phyloP scores from a whole-genome alignment of 495 filamentous ascomycete genomes.

The Penicillium paxilli region DNA sequence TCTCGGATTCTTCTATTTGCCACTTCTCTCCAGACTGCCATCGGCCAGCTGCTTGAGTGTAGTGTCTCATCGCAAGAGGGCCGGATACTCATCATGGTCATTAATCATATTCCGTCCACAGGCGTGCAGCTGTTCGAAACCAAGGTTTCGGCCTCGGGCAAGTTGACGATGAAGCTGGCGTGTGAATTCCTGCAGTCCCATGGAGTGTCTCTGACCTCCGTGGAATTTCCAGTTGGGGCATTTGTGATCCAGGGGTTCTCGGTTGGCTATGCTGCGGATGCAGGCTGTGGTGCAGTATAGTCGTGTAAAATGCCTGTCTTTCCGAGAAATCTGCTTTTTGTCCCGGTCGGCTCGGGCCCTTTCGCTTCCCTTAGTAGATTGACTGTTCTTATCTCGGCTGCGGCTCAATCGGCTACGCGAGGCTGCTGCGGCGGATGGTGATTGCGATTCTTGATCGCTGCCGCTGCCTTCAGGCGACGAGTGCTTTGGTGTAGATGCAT shows the following conservation, averaged over 20 bases:
- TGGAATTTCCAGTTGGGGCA: constrained; percentile 28
- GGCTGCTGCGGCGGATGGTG: constrained; percentile 22
- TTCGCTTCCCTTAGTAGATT: constrained; percentile 8
- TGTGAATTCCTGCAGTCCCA: constrained; percentile 22
- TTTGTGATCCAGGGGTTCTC: constrained; percentile 22
- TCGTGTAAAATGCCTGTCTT: constrained; percentile 13
- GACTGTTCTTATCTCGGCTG: not conserved
- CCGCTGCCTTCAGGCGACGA: constrained; percentile 22
- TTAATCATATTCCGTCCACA: constrained; percentile 60
- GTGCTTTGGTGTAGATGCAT: constrained; percentile 36
- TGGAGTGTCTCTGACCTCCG: constrained; percentile 14
- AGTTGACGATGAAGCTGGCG: constrained; percentile 27
- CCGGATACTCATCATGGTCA: constrained; percentile 34
- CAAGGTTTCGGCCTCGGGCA: constrained; percentile 14
- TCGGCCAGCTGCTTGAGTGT: too few relatives aligned
- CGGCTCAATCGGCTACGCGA: constrained; percentile 11
- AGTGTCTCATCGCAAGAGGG: constrained; percentile 67
- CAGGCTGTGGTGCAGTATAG: constrained; percentile 29
- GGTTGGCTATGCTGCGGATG: constrained; percentile 24
- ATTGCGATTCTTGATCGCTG: constrained; percentile 22
- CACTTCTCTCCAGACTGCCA: too few relatives aligned
- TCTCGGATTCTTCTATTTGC: too few relatives aligned
- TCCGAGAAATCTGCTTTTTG: constrained; percentile 17
- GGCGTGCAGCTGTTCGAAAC: constrained; percentile 28
- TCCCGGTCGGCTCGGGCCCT: constrained; percentile 8